Evolutionary conservation across 1,139 yeast genomes (phyloP), one percentile per base, ranked within the genome.

Genomic region (Meyerozyma guilliermondii): DNA sequence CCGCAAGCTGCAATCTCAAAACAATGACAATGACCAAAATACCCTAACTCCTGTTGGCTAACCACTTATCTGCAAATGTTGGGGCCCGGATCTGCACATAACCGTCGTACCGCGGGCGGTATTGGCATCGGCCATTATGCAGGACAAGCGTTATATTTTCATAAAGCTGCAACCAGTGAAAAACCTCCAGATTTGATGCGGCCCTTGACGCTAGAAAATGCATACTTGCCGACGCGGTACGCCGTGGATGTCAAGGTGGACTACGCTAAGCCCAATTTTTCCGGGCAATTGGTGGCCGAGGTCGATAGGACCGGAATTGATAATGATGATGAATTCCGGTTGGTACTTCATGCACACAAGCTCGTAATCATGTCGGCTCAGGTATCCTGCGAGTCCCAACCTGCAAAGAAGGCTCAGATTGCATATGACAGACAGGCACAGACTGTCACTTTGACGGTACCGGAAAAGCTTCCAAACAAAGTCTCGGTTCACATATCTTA

Each of bases 251-350:
- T 81, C 23, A 60, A 59, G 11, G 55, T 82, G 28, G 66, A 67
- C 53, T 81, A 78, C 41, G 45, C 58, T n/a, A 78, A 76, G 59
- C 72, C 83, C 24, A 80, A 80, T 54, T 82, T 80, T 56, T 58
- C 60, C 16, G 87, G 86, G 28, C 45, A 52, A n/a, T 59, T 70
- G 3, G 48, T 49, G 6, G 46, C 44, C 6, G 44, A 62, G 40
- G 16, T 29, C 5, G 18, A 13, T 5, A 13, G 10, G 11, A 29
- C 33, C 33, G 18, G 18, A 43, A 17, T 29, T 46, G 41, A 14
- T 48, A 34, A 20, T 20, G 22, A 20, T 20, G 22, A 20, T 41
- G 52, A n/a, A 39, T 63, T 47, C 40, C 43, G 53, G 8, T 51
- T 79, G 36, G 50, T 56, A 4, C 59, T 80, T 35, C 73, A 78